Evolutionary conservation across 352 stramenopile species (phyloP).

Genomic region (Globisporangium alternatum): DNA sequence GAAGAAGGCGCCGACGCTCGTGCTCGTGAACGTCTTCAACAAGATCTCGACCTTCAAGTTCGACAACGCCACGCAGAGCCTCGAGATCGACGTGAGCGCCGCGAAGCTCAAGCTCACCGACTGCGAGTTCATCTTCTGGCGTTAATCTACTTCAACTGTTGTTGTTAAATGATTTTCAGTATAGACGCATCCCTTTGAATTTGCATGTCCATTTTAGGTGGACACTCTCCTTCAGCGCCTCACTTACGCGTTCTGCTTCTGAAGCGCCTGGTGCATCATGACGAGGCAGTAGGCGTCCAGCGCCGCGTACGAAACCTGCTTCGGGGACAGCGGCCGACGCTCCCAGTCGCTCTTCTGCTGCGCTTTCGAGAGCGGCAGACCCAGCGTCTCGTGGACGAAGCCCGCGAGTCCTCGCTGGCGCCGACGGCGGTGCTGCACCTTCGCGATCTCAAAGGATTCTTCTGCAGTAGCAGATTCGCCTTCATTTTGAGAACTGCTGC

Average conservation of each 20-base stretch:
- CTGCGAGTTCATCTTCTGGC: no score
- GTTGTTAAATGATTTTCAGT: no score
- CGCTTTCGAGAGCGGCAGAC: slow-evolving; percentile 55
- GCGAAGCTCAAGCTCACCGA: no score
- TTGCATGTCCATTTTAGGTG: no score
- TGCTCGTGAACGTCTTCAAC: no score
- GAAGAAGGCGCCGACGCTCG: no score
- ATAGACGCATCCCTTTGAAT: no score
- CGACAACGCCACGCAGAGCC: no score
- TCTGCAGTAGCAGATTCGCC: neutral
- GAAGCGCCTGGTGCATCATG: slow-evolving; percentile 55
- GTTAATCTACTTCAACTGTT: no score
- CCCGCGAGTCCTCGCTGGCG: slow-evolving; percentile 53
- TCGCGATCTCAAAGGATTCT: slow-evolving; percentile 10
- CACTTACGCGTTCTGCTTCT: neutral
- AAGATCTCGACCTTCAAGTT: no score
- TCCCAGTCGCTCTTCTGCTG: slow-evolving; percentile 82
- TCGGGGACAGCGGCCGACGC: slow-evolving; percentile 44
- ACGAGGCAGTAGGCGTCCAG: slow-evolving; percentile 73
- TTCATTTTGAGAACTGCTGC: neutral
- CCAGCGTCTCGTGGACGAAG: slow-evolving; percentile 51
- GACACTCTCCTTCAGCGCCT: neutral
- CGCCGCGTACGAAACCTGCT: slow-evolving; percentile 71
- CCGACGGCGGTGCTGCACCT: slow-evolving; percentile 29
- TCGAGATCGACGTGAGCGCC: no score